Evolutionary conservation across 176 grass and related monocot species (phyloP), one percentile per base, ranked within the genome.

Genomic region (Cenchrus americanus): DNA sequence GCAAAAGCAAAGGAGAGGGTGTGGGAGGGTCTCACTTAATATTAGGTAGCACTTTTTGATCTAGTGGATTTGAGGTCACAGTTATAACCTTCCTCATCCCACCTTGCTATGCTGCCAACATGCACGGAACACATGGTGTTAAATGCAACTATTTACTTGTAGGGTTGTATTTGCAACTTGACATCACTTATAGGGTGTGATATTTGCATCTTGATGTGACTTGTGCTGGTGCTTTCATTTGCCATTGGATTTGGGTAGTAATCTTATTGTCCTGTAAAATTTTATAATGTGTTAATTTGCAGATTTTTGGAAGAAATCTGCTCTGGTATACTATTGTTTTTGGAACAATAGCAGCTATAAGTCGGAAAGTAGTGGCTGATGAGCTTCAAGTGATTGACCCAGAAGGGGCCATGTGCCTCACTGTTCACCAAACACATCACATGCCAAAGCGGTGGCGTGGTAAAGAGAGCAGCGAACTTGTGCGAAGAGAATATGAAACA

Each of bases 311-410:
- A 84, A 83, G 96, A 78, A 99, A 99, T 66, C 91, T 99, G 46
- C 92, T 99, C 80, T 99, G 97, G 97, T 96, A 99, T 64, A 90
- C 97, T 72, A 94, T 94, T 84, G 89, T 99, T 63, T 99, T 99
- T 85, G 97, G 97, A 75, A 86, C 97, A 62, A 94, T 96, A 91
- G 94, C 97, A 55, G 91, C 97, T 72, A 82, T 99, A 77, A 99
- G 97, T 88, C 89, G 93, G 61, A 92, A 92, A 74, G 91, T 89
- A 77, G 89, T 99, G 63, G 75, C 89, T 24, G 93, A 99, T 87
- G 97, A 99, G 80, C 93, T 96, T 82, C 97, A 99, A 87, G 97
- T 96, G 59, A 91, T 92, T 79, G 93, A 99, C 85, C 89, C 91
- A 84, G 91, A 96, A 89, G 93, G 97, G 14, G 84, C 93, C 57